Conservation (phyloP, 108 stramenopile genomes). For the Parmales sp. region DNA sequence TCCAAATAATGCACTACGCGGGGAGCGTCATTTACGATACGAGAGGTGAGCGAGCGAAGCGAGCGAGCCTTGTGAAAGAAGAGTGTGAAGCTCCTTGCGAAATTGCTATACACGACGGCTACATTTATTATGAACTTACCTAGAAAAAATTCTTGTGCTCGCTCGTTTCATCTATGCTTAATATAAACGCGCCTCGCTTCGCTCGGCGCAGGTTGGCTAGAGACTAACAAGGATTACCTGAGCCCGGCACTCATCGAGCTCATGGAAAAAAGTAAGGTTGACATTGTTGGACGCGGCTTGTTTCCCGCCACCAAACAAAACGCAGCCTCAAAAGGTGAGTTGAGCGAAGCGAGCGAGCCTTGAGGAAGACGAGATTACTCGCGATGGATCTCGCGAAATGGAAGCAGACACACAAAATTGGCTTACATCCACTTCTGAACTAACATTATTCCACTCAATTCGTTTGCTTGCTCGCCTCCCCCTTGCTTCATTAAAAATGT, state of each 20-base stretch:
- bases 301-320: not conserved
- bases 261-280: not conserved
- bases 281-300: slow-evolving; percentile 9
- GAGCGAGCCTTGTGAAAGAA: no score
- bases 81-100: no score
- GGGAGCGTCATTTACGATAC: slow-evolving; percentile 22
- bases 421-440: no score
- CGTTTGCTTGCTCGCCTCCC: not conserved
- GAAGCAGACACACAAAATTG: not conserved
- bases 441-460: not conserved
- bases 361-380: not conserved
- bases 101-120: no score
- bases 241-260: not conserved
- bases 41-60: no score
- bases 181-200: no score
- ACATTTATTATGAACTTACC: no score
- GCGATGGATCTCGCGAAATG: not conserved
- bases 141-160: no score
- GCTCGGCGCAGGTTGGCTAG: slow-evolving; percentile 12
- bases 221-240: slow-evolving; percentile 22
- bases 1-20: slow-evolving; percentile 21
- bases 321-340: no score
- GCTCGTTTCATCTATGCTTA: no score
- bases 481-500: no score
- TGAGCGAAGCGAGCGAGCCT: no score